Conservation (phyloP, 2,329 filamentous ascomycete species). For the Dryadomyces quercus-mongolicae region DNA sequence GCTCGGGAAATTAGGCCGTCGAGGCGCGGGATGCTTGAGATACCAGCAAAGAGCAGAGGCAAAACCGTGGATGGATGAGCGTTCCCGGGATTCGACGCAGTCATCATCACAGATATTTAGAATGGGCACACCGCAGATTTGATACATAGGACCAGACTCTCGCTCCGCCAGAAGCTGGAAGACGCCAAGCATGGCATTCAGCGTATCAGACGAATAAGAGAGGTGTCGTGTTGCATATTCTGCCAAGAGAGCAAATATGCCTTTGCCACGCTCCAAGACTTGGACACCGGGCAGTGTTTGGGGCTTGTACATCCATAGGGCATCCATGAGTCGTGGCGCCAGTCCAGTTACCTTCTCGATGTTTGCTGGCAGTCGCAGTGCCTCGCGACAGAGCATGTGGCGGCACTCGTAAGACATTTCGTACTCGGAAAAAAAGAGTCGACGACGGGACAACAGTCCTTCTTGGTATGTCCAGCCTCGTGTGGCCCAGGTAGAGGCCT, state of each 20-base stretch:
- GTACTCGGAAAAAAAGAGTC: slow-evolving; percentile 15
- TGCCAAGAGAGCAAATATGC: background rate
- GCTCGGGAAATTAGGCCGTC: too few species aligned
- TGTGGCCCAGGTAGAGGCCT: slow-evolving; percentile 8
- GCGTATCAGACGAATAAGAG: background rate
- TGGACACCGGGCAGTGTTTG: too few species aligned
- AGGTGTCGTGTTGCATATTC: background rate
- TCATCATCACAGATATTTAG: background rate
- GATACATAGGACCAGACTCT: background rate
- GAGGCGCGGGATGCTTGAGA: too few species aligned
- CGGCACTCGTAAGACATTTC: slow-evolving; percentile 15
- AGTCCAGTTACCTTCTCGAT: background rate
- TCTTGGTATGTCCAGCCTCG: slow-evolving; percentile 20
- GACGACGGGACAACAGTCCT: slow-evolving; percentile 13
- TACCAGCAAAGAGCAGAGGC: too few species aligned
- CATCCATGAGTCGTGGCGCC: background rate
- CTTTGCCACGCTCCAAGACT: background rate
- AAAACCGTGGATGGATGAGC: too few species aligned
- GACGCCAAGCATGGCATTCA: slow-evolving; percentile 3
- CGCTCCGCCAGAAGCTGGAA: background rate
- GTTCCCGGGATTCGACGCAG: too few species aligned
- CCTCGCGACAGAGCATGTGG: background rate
- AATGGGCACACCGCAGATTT: background rate
- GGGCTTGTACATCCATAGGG: background rate
- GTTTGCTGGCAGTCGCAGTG: background rate